Percentiles rank a stretch among this genome's conserved stretches.
Evolutionary conservation across 2,329 filamentous ascomycete species (phyloP).

Genomic region (Clarireedia paspali): DNA sequence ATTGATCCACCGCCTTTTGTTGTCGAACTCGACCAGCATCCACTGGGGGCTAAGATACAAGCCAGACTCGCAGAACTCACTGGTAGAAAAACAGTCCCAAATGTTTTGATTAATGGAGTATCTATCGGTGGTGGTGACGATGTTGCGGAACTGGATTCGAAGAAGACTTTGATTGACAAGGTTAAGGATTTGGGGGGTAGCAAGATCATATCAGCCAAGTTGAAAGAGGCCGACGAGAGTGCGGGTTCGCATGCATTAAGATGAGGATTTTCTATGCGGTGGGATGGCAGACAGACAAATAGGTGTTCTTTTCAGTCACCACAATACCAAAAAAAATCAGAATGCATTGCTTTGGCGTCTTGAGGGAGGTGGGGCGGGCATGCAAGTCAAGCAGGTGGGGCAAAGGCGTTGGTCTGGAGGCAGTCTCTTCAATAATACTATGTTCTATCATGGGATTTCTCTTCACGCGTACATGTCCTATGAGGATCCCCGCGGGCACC

Average conservation of each 20-base stretch:
- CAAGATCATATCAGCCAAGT: slow-evolving; percentile 30
- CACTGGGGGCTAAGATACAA: slow-evolving; percentile 67
- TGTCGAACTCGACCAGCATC: slow-evolving; percentile 82
- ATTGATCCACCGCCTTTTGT: slow-evolving; percentile 79
- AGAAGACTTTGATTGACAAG: slow-evolving; percentile 60
- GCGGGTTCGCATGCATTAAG: not conserved
- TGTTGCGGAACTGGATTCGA: slow-evolving; percentile 61
- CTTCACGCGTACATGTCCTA: not conserved
- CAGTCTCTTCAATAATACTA: not conserved
- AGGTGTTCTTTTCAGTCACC: no score
- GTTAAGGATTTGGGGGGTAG: slow-evolving; percentile 69
- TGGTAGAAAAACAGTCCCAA: slow-evolving; percentile 79
- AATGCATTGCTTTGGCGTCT: not conserved
- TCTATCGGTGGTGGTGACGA: slow-evolving; percentile 91
- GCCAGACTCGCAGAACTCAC: slow-evolving; percentile 64
- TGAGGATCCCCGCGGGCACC: no score
- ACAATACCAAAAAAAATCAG: no score
- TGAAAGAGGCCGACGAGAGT: not conserved
- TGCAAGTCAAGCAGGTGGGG: not conserved
- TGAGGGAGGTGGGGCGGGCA: not conserved
- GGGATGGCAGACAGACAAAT: not conserved
- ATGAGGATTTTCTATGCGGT: no score
- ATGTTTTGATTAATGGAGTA: slow-evolving; percentile 79
- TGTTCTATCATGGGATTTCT: not conserved
- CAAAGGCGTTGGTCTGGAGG: not conserved